Base-by-base conservation (phyloP, 768 basidiomycete species). In the Antrodiella citrinella region DNA sequence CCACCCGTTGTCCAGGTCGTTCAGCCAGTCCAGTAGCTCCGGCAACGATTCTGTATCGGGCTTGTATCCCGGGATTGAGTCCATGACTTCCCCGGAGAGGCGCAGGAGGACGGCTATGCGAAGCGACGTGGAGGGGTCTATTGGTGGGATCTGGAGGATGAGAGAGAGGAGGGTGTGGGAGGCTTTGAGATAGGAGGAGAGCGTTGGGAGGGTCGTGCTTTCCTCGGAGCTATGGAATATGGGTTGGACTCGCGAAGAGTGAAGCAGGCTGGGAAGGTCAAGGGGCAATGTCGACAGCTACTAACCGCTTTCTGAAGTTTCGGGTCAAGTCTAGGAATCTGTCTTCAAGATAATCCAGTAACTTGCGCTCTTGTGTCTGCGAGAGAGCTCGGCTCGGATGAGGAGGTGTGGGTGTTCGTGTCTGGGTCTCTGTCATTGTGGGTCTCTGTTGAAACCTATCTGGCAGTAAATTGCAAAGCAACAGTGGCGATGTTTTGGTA, bases 1-100 rank as follows among this genome's bases (percentile, higher is more conserved):
- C 88, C 88, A 91, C 0, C 80, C 84, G 46, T 79, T 73, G 64
- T 91, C 88, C 30, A 91, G 73, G 58, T 86, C 81, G 59, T 81
- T 78, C 21, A 90, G 67, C 69, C 80, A 85, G 52, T 83, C 79
- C 21, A 85, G 69, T 4, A 86, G 70, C 30, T 74, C 68, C 25
- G 67, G 72, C 1, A 91, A 65, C 12, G 69, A 65, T 4, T 68
- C 63, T 19, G 65, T 53, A 13, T 71, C 64, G 0, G 78, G 72
- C 2, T 67, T 64, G 59, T 91, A 91, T 4, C 85, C 84, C 3
- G 76, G 67, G 7, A 87, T 74, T 9, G 78, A 72, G 51, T 64
- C 67, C 55, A 90, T 67, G 15, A 79, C 71, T 44, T 89, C 86
- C 48, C 78, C 78, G 2, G 85, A 89, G 5, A 89, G 69, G 22